Evolutionary conservation across 2,329 filamentous ascomycete genomes (phyloP), one percentile per base, ranked within the genome.

Genomic region (Hypoxylon sp.): DNA sequence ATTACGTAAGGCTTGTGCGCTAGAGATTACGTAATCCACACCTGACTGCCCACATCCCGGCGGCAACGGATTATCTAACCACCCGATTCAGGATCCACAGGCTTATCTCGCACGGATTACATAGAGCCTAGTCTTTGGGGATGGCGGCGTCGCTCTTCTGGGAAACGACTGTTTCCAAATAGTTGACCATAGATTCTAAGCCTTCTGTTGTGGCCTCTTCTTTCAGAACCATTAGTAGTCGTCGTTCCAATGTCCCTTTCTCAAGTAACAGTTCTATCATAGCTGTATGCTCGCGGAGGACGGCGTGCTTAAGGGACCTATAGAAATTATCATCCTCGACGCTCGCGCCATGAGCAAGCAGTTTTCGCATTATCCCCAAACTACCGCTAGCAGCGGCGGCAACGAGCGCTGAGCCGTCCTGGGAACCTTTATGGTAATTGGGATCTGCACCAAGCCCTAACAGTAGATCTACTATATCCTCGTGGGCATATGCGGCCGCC

Each of bases 391-490:
- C 32, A 11, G 42, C 42, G 6, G 55, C 29, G 3, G 29, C 44
- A 24, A 19, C 5, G 6, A 59, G 55, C 11, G 44, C 42, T 6
- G 42, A 59, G 42, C 35, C 35, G 15, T 31, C 44, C 11, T 37
- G 55, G 13, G 32, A 29, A 15, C 27, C 6, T 1, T 24, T 27
- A 17, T 39, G 7, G 21, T 39, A 39, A 35, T 59, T 59, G 6
- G 55, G 55, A 48, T 59, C 44, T 24, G 44, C 55, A n/a, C 55
- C 55, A 17, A 19, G 44, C 32, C 35, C 17, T 7, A 50, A 44
- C 10, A 59, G 19, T n/a, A 50, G 15, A 39, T 59, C 55, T 24
- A 59, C 44, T 1, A 59, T n/a, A 10, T 59, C 55, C 32, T 59
- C 31, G 17, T 59, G 55, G 24, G 6, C 35, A 31, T 37, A n/a